Evolutionary conservation across 1,284 basidiomycete genomes (phyloP), one percentile per base, ranked within the genome.

Genomic region (Ustilago hordei): DNA sequence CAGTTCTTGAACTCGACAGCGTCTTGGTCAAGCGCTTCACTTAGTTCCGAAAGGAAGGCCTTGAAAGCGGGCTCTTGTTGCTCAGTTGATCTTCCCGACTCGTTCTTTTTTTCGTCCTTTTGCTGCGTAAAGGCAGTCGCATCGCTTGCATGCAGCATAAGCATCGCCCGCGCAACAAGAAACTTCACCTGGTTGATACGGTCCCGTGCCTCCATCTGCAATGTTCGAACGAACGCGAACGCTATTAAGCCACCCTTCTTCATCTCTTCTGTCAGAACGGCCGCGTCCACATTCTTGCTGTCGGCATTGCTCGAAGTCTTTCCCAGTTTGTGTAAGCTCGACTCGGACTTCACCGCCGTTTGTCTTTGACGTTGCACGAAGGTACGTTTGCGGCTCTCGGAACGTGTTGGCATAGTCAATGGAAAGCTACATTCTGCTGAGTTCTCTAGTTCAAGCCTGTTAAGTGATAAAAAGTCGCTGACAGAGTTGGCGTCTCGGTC

Each of bases 101-200:
- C 28, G 19, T 55, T 34, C 28, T 19, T 23, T 38, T 43, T 41
- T 52, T 36, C 45, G 6, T 9, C 9, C 13, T 62, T 50, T 12
- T 55, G 19, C 12, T 19, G 36, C 32, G 13, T 19, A 17, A 11
- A n/a, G 32, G 7, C 35, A 35, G 57, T 13, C 19, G 31, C 8
- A 19, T 31, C 47, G 23, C 17, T 38, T 1, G 34, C 17, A 6
- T 63, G 39, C 48, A 64, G 35, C 9, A 31, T 28, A 19, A 53
- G 12, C 38, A 76, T n/a, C 2, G 69, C 61, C 15, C 55, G 60
- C 1, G 65, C 74, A 19, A 76, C 17, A 12, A 76, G 45, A 17
- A 71, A 66, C 38, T 76, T 76, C 32, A 72, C 60, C 36, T 65
- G 69, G 32, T 76, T 72, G 59, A 68, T 62, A 39, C 74, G 68